phyloP scores from a whole-genome alignment of 1,139 yeast genomes.

The Pichia sp. region DNA sequence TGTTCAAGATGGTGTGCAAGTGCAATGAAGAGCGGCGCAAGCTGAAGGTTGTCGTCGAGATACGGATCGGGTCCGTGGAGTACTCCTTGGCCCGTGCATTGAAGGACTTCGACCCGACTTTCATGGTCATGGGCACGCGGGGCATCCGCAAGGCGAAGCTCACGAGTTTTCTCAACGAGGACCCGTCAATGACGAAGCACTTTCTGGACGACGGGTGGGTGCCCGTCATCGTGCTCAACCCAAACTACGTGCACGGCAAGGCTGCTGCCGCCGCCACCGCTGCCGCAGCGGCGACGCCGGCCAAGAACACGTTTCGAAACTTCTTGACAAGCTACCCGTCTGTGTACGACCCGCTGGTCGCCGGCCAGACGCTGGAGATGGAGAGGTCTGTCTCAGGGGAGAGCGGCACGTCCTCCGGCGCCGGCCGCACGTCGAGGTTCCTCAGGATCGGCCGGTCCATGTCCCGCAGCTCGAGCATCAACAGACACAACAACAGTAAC shows the following conservation, averaged over 20 bases:
- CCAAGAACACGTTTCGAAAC: constrained; percentile 9
- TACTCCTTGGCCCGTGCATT: constrained; percentile 51
- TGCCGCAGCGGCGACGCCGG: not conserved
- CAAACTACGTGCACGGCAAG: constrained; percentile 37
- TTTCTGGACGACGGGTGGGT: constrained; percentile 64
- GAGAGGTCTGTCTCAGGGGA: constrained; percentile 13
- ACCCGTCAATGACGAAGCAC: constrained; percentile 51
- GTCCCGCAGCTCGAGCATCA: constrained; percentile 20
- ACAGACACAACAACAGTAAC: constrained; percentile 9
- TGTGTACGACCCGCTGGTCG: constrained; percentile 15
- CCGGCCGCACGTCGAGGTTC: constrained; percentile 26
- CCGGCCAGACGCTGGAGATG: constrained; percentile 10
- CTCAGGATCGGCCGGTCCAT: constrained; percentile 20
- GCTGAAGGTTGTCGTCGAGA: constrained; percentile 46
- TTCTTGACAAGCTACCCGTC: constrained; percentile 17
- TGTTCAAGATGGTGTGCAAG: constrained; percentile 41
- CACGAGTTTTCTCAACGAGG: constrained; percentile 40
- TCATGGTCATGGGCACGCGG: constrained; percentile 63
- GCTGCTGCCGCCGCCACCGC: too few relatives aligned
- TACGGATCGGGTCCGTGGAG: constrained; percentile 59
- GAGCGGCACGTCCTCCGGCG: not conserved
- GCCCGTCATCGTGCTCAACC: constrained; percentile 66
- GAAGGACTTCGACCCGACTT: constrained; percentile 58
- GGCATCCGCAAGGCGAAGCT: constrained; percentile 42
- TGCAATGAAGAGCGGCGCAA: constrained; percentile 47